Base-by-base conservation (phyloP, 108 stramenopile genomes). In the Skeletonema costatum region DNA sequence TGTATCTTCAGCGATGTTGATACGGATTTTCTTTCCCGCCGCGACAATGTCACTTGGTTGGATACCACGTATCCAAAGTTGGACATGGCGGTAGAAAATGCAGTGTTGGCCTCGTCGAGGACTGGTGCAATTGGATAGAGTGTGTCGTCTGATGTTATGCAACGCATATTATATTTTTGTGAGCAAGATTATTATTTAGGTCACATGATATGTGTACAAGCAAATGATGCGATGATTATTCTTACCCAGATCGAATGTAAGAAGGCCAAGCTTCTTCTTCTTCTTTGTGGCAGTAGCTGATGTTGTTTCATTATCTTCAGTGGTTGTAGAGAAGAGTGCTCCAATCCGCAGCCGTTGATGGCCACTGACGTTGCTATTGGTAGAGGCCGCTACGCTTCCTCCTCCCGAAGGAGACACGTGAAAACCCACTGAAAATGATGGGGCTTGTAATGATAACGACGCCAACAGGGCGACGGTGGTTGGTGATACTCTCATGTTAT, bases 61-160 rank as follows among this genome's bases (percentile, higher is more conserved):
- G 36, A 96, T 80, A 32, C 69, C 79, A 69, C 63, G 58, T 90
- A 96, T 59, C 92, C 92, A 70, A 82, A 96, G 44, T 85, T 75
- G 41, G 83, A 76, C 92, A 96, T 93, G 80, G 92, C 91, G n/a
- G 56, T 70, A 10, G 88, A 89, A 83, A 96, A 96, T 35, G 85
- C 89, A 53, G 79, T 80, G 68, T 96, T 96, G 19, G 95, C 93
- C 65, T 88, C 89, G 3, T 83, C 80, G 59, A 91, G 68, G 13
- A 91, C 88, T 21, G 80, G 73, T 19, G 50, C 81, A 66, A 89
- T 84, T 36, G 93, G 91, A 66, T 89, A 94, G 35, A 94, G 70
- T 46, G 93, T 92, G 66, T 94, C 93, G 68, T 94, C 93, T 51
- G 19, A 19, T 41, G 39, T 41, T 41, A 41, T 41, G 39, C 11